Conservation (phyloP, 2,329 filamentous ascomycete genomes). For the Trichoderma sp. region DNA sequence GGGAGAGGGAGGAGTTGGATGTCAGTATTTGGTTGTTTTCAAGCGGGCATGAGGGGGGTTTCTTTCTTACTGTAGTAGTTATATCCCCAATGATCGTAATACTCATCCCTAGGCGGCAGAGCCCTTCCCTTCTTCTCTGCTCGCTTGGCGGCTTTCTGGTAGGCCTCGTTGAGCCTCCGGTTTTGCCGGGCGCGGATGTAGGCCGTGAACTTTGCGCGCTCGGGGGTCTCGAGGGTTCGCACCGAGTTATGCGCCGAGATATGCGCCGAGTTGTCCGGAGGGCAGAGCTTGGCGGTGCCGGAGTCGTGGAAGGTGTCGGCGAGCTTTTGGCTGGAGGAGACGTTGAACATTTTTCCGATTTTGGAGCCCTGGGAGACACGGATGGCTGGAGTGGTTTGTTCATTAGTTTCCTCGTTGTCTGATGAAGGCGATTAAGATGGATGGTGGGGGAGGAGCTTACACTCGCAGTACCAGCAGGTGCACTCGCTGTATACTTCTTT, state of each 20-base stretch:
- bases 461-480: constrained; percentile 82
- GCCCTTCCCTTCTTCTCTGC: constrained; percentile 50
- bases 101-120: constrained; percentile 47
- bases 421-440: constrained; percentile 28
- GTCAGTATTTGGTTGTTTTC: background rate
- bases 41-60: background rate
- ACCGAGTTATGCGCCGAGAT: constrained; percentile 74
- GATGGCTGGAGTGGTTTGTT: background rate
- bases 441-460: constrained; percentile 24
- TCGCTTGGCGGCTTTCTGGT: constrained; percentile 52
- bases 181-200: constrained; percentile 25
- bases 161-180: constrained; percentile 51
- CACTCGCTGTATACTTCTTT: constrained; percentile 73
- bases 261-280: constrained; percentile 61
- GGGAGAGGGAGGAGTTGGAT: background rate
- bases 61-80: constrained; percentile 41
- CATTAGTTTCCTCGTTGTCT: constrained; percentile 37
- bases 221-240: constrained; percentile 20
- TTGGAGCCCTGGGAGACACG: constrained; percentile 12
- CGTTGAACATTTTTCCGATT: constrained; percentile 28
- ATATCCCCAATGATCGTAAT: constrained; percentile 56
- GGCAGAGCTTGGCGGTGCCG: constrained; percentile 48
- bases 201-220: background rate
- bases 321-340: constrained; percentile 32
- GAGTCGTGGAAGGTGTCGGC: constrained; percentile 44